phyloP scores from a whole-genome alignment of 202 grass and related monocot species.

The Setaria italica region DNA sequence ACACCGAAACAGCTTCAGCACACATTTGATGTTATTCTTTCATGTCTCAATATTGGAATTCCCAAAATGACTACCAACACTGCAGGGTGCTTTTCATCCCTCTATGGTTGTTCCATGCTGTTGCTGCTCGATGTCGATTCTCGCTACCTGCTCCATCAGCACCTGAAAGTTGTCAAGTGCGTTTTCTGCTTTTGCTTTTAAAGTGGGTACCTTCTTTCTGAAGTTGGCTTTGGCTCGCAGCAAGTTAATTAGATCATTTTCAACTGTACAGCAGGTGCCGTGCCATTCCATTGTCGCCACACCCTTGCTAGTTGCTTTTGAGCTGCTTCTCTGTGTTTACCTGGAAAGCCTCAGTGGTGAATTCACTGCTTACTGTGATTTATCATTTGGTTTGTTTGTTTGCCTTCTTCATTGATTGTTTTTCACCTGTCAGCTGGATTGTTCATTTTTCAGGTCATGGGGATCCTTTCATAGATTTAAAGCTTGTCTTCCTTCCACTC shows the following conservation, averaged over 20 bases:
- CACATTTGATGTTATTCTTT: background rate
- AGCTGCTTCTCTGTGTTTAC: constrained; percentile 75
- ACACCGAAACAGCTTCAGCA: background rate
- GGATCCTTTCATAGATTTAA: constrained; percentile 60
- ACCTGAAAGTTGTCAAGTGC: constrained; percentile 42
- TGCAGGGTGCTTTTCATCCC: constrained; percentile 72
- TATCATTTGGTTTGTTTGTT: constrained; percentile 4
- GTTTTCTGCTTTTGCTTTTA: constrained; percentile 26
- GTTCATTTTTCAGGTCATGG: constrained; percentile 48
- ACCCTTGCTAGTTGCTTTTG: constrained; percentile 76
- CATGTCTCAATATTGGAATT: constrained; percentile 15
- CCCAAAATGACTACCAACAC: constrained; percentile 22
- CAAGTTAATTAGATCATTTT: constrained; percentile 24
- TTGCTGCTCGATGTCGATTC: constrained; percentile 55
- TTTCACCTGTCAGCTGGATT: constrained; percentile 27
- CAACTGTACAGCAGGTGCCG: constrained; percentile 47
- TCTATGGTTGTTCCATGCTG: constrained; percentile 66
- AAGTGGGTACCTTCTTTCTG: constrained; percentile 27
- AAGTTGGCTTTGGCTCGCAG: constrained; percentile 1
- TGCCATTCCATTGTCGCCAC: constrained; percentile 71
- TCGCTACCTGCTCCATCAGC: constrained; percentile 51
- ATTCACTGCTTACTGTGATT: constrained; percentile 21
- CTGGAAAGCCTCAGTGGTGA: constrained; percentile 58
- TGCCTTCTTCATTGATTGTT: constrained; percentile 13
- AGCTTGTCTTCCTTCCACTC: constrained; percentile 79